Conservation (phyloP, 2,329 filamentous ascomycete species). For the Fusarium compactum region DNA sequence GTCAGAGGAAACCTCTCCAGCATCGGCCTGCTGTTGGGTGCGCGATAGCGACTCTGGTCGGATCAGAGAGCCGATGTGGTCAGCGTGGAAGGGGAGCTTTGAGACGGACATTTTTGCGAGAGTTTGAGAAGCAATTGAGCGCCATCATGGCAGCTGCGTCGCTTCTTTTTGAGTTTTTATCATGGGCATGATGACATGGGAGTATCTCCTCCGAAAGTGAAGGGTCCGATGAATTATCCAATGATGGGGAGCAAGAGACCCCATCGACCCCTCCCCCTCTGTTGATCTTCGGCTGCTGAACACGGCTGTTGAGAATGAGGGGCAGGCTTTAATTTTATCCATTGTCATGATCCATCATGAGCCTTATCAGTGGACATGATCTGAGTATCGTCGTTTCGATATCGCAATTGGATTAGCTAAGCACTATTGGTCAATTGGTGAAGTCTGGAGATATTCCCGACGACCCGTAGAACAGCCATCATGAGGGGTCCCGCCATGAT, state of each 20-base stretch:
- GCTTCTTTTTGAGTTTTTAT: slow-evolving; percentile 32
- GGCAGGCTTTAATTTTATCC: slow-evolving; percentile 15
- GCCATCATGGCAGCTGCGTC: slow-evolving; percentile 21
- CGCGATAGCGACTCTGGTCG: slow-evolving; percentile 72
- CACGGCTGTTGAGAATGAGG: slow-evolving; percentile 45
- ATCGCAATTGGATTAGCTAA: neutral
- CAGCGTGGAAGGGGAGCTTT: slow-evolving; percentile 72
- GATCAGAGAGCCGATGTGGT: slow-evolving; percentile 78
- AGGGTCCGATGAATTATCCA: slow-evolving; percentile 33
- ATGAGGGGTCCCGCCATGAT: neutral
- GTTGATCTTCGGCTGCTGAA: slow-evolving; percentile 44
- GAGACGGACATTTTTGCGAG: slow-evolving; percentile 41
- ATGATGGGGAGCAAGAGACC: slow-evolving; percentile 26
- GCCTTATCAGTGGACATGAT: neutral
- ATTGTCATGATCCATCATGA: slow-evolving; percentile 1
- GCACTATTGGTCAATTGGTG: neutral
- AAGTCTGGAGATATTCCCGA: neutral
- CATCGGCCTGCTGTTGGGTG: slow-evolving; percentile 62
- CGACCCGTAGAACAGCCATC: neutral
- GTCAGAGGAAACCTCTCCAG: slow-evolving; percentile 54
- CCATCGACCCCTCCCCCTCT: slow-evolving; percentile 46
- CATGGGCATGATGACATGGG: slow-evolving; percentile 39
- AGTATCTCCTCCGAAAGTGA: slow-evolving; percentile 16
- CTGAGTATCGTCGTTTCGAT: neutral
- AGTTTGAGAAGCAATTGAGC: slow-evolving; percentile 14